phyloP scores from a whole-genome alignment of 371 early-diverging fungal genomes.

The Syncephalastrum sp. region DNA sequence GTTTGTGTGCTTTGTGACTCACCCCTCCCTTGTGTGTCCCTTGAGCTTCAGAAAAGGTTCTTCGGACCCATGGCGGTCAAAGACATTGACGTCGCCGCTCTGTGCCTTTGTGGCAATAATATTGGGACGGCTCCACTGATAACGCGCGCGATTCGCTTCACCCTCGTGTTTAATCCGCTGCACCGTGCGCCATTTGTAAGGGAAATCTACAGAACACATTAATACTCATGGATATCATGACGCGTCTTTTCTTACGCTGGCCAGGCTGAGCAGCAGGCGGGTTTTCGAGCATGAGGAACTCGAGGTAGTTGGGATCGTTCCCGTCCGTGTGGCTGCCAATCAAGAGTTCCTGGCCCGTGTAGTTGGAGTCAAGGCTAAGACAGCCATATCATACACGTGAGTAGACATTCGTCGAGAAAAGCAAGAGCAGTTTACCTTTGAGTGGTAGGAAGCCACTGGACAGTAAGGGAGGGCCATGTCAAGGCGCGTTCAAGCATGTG shows the following conservation, averaged over 20 bases:
- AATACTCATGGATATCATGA: constrained; percentile 10
- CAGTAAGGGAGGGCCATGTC: constrained; percentile 98
- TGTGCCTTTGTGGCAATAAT: constrained; percentile 96
- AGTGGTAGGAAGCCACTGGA: constrained; percentile 98
- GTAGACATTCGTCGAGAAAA: no score
- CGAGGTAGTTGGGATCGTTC: constrained; percentile 94
- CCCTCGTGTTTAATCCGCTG: constrained; percentile 95
- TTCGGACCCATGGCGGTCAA: constrained; percentile 92
- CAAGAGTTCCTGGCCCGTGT: constrained; percentile 82
- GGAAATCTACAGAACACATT: constrained; percentile 1
- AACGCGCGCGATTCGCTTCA: constrained; percentile 94
- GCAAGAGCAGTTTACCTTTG: constrained; percentile 58
- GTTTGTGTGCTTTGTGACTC: constrained; percentile 4
- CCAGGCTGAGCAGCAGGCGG: constrained; percentile 77
- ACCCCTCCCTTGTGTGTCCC: constrained; percentile 97
- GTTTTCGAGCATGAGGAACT: constrained; percentile 90
- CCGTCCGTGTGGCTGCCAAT: constrained; percentile 98
- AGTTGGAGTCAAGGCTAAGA: constrained; percentile 69
- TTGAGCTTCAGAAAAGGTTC: constrained; percentile 84
- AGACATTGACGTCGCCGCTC: constrained; percentile 90
- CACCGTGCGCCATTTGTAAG: constrained; percentile 5
- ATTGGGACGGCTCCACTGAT: constrained; percentile 94
- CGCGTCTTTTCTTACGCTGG: constrained; percentile 62
- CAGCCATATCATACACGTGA: not conserved
- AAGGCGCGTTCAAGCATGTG: constrained; percentile 96